phyloP scores from a whole-genome alignment of 2,329 filamentous ascomycete genomes.

The Tolypocladium guangdongense region DNA sequence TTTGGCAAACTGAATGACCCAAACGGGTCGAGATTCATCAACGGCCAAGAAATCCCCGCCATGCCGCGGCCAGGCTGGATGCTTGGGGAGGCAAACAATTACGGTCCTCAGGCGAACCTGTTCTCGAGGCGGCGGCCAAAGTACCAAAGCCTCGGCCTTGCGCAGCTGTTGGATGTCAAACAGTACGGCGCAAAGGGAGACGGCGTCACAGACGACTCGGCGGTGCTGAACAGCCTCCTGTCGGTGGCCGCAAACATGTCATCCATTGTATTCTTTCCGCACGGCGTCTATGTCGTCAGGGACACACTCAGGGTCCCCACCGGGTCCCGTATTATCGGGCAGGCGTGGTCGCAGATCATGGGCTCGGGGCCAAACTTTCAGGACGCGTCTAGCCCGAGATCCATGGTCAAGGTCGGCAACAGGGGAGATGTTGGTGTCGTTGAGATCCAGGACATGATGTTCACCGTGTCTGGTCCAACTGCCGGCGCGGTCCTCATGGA shows the following conservation, averaged over 20 bases:
- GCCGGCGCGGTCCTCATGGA: conserved; percentile 52
- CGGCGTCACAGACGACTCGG: conserved; percentile 53
- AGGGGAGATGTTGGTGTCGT: conserved; percentile 45
- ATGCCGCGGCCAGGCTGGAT: too few relatives aligned
- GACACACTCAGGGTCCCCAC: conserved; percentile 34
- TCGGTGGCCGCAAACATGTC: conserved; percentile 13
- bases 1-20: too few relatives aligned
- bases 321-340: conserved; percentile 34
- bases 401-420: conserved; percentile 46
- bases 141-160: not conserved
- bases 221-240: conserved; percentile 18
- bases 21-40: too few relatives aligned
- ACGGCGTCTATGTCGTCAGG: conserved; percentile 29
- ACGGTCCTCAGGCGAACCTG: not conserved
- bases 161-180: conserved; percentile 3
- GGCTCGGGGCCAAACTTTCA: conserved; percentile 38
- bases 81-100: too few relatives aligned
- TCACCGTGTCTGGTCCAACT: conserved; percentile 48
- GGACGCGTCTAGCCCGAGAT: conserved; percentile 38
- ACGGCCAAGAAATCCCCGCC: too few relatives aligned
- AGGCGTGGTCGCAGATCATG: conserved; percentile 35
- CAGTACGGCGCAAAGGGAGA: conserved; percentile 50
- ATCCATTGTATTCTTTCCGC: conserved; percentile 3
- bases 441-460: conserved; percentile 52
- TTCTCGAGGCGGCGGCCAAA: not conserved